Conservation (phyloP, 2,329 filamentous ascomycete species). For the Ceratocystis cubensis region DNA sequence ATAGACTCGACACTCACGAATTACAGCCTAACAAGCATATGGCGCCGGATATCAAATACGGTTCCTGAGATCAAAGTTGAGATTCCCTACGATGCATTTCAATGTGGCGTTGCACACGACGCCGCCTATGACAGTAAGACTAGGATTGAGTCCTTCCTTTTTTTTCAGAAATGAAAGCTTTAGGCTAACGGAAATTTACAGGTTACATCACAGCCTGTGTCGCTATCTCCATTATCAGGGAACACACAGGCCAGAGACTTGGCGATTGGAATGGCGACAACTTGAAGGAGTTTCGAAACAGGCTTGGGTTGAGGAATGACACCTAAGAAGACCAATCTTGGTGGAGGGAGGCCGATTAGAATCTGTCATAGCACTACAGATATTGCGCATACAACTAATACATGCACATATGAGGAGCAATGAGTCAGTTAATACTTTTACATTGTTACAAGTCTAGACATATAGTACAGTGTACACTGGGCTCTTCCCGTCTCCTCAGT, state of each 20-base stretch:
- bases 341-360: too few species aligned
- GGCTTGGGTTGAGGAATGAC: not conserved
- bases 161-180: too few species aligned
- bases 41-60: not conserved
- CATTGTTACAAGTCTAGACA: constrained; percentile 21
- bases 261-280: not conserved
- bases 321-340: too few species aligned
- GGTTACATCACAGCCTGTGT: constrained; percentile 35
- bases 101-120: constrained; percentile 33
- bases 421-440: not conserved
- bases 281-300: not conserved
- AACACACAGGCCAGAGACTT: constrained; percentile 7
- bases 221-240: constrained; percentile 27
- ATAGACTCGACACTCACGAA: constrained; percentile 22
- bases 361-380: not conserved
- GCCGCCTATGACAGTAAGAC: constrained; percentile 47
- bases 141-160: too few species aligned
- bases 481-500: not conserved
- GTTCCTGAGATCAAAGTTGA: constrained; percentile 30
- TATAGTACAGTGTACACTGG: constrained; percentile 18
- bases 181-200: constrained; percentile 22
- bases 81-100: constrained; percentile 28
- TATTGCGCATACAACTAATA: not conserved
- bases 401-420: not conserved
- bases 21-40: not conserved